A percentile compares a stretch with the other conserved stretches of the same genome.
Evolutionary conservation across 192 early-diverging fungal genomes (phyloP).

Genomic region (Podila clonocystis): DNA sequence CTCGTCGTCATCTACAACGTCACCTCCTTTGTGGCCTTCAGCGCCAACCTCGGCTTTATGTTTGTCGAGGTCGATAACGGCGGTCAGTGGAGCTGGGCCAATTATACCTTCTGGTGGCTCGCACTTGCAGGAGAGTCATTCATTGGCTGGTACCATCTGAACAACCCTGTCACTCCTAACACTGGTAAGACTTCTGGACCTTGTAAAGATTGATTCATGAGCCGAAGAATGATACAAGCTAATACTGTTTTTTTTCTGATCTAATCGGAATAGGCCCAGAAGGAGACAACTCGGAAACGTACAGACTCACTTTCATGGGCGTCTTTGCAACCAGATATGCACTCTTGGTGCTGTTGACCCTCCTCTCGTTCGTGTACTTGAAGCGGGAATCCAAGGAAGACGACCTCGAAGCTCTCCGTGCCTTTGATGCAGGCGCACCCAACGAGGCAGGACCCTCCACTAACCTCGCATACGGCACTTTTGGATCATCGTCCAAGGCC

Average conservation of each 20-base stretch:
- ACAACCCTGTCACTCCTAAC: background rate
- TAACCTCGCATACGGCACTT: slow-evolving; percentile 32
- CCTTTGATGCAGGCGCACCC: slow-evolving; percentile 22
- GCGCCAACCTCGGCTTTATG: slow-evolving; percentile 43
- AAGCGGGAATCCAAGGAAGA: slow-evolving; percentile 18
- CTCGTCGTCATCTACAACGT: slow-evolving; percentile 55
- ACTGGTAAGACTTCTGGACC: slow-evolving; percentile 16
- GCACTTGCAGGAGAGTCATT: slow-evolving; percentile 55
- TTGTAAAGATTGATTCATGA: background rate
- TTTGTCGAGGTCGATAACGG: slow-evolving; percentile 45
- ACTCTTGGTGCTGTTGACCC: slow-evolving; percentile 31
- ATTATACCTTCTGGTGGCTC: slow-evolving; percentile 64
- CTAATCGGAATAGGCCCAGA: slow-evolving; percentile 6
- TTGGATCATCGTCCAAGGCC: slow-evolving; percentile 2
- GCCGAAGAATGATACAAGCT: background rate
- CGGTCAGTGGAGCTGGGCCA: slow-evolving; percentile 60
- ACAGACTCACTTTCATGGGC: slow-evolving; percentile 51
- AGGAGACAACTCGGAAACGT: slow-evolving; percentile 16
- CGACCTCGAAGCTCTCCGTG: slow-evolving; percentile 36
- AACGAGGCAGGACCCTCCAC: slow-evolving; percentile 20
- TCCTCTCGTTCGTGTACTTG: slow-evolving; percentile 51
- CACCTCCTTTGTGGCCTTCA: slow-evolving; percentile 51
- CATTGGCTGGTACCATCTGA: slow-evolving; percentile 48
- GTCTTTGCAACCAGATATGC: slow-evolving; percentile 61
- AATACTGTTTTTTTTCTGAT: background rate